Conservation (phyloP, 2,329 filamentous ascomycete genomes). For the Alternaria gaisen region DNA sequence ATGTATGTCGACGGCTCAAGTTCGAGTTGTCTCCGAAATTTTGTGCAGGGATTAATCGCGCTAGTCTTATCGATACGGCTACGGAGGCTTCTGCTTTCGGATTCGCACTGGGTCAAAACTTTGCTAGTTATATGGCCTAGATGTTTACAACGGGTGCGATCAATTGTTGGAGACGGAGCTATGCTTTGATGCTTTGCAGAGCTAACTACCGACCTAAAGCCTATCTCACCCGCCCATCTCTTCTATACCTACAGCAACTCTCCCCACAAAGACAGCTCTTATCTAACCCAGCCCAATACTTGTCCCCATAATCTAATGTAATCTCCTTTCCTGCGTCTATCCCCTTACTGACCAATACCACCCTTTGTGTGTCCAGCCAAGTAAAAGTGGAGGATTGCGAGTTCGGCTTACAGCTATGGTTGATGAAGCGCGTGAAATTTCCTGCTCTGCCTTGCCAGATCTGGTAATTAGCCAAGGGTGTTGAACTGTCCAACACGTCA, state of each 20-base stretch:
- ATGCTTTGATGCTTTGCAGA: background rate
- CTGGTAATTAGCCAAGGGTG: slow-evolving; percentile 64
- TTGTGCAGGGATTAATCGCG: slow-evolving; percentile 32
- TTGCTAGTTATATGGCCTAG: background rate
- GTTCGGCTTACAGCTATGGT: slow-evolving; percentile 67
- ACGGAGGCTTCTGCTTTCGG: background rate
- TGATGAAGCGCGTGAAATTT: slow-evolving; percentile 68
- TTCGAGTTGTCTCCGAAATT: slow-evolving; percentile 31
- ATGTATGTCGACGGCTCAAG: slow-evolving; percentile 2
- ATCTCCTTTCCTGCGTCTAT: slow-evolving; percentile 63
- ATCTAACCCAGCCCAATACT: slow-evolving; percentile 65
- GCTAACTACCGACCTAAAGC: background rate
- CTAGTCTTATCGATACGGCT: slow-evolving; percentile 41
- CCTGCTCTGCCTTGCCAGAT: slow-evolving; percentile 66
- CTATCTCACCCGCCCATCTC: slow-evolving; percentile 8
- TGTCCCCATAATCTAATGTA: slow-evolving; percentile 67
- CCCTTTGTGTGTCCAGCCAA: slow-evolving; percentile 65
- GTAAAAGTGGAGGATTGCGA: slow-evolving; percentile 65
- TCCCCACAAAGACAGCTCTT: slow-evolving; percentile 66
- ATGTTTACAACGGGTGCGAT: background rate
- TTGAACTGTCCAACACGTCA: slow-evolving; percentile 63
- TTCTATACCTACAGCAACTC: slow-evolving; percentile 59
- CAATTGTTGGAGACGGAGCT: background rate
- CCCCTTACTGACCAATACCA: slow-evolving; percentile 65
- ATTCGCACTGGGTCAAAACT: background rate